Conservation (phyloP, 1,139 yeast genomes). For the Eremothecium cymbalariae region DNA sequence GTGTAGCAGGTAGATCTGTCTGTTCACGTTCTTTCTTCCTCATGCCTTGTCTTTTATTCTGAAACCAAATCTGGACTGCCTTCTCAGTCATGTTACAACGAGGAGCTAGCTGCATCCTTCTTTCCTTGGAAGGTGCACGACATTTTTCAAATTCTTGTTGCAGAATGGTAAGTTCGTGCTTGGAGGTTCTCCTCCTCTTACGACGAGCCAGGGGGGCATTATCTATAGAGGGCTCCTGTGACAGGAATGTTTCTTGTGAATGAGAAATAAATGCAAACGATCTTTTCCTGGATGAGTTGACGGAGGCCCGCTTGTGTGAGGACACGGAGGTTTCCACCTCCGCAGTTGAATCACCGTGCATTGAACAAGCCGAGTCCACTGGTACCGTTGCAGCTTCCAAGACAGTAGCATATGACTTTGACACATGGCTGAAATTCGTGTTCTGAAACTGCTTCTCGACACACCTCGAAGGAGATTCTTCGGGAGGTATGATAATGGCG, state of each 20-base stretch:
- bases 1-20: constrained; percentile 4
- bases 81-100: constrained; percentile 89
- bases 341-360: too few relatives aligned
- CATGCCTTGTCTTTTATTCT: constrained; percentile 81
- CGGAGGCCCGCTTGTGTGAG: neutral
- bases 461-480: too few relatives aligned
- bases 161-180: constrained; percentile 70
- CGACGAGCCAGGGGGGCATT: constrained; percentile 86
- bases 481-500: too few relatives aligned
- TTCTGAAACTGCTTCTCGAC: too few relatives aligned
- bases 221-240: constrained; percentile 78
- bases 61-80: constrained; percentile 98
- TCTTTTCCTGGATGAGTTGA: constrained; percentile 27
- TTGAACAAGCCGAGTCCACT: too few relatives aligned
- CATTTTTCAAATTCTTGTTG: constrained; percentile 72
- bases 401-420: too few relatives aligned
- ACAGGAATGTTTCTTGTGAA: constrained; percentile 78
- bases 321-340: too few relatives aligned
- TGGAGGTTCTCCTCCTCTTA: constrained; percentile 90
- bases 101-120: constrained; percentile 67
- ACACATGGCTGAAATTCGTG: too few relatives aligned
- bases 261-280: constrained; percentile 87
- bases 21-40: constrained; percentile 38
- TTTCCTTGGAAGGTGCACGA: constrained; percentile 69
- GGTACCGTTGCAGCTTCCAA: too few relatives aligned